phyloP scores from a whole-genome alignment of 495 filamentous ascomycete species.

The Trichoderma parareesei region DNA sequence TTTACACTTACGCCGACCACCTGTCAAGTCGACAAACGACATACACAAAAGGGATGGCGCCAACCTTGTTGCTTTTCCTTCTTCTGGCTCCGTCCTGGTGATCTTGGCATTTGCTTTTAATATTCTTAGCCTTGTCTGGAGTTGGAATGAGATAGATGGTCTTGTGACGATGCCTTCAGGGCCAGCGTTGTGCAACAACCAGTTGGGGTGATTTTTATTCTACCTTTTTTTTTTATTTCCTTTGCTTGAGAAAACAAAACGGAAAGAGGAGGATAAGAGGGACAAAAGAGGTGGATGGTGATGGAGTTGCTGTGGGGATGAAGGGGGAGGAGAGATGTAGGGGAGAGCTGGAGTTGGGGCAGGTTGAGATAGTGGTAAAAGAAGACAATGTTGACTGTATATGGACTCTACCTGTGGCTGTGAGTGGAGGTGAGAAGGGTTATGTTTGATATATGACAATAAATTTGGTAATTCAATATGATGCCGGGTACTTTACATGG shows the following conservation, averaged over 20 bases:
- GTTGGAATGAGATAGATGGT: conserved; percentile 10
- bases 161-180: conserved; percentile 6
- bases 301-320: not conserved
- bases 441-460: conserved; percentile 7
- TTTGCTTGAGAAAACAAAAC: not conserved
- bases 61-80: not conserved
- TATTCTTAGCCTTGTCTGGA: conserved; percentile 6
- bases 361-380: not conserved
- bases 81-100: conserved; percentile 8
- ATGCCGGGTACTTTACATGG: not conserved
- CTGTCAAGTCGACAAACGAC: not conserved
- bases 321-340: not conserved
- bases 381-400: not conserved
- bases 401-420: not conserved
- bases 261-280: not conserved
- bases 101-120: conserved; percentile 10
- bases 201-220: not conserved
- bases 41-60: not conserved
- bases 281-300: not conserved
- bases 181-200: not conserved
- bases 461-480: conserved; percentile 1
- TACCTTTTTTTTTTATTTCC: not conserved
- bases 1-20: conserved; percentile 8
- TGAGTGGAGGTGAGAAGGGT: not conserved
- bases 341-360: not conserved